Percentiles rank a stretch among this genome's conserved stretches.
phyloP scores from a whole-genome alignment of 2,329 filamentous ascomycete species.

The Aspergillus unguis region DNA sequence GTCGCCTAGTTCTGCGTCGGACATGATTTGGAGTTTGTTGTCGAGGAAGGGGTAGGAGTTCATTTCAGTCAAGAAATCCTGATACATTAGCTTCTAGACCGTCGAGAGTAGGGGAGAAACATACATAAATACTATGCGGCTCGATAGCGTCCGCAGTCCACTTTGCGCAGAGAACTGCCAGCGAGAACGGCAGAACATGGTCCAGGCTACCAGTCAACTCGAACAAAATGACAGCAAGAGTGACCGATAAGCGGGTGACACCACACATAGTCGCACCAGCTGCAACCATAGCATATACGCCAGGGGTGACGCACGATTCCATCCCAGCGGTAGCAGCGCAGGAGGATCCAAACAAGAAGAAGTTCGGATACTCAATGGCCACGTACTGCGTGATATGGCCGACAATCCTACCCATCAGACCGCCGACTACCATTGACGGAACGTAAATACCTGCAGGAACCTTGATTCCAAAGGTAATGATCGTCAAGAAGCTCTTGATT shows the following conservation, averaged over 20 bases:
- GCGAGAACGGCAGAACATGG: constrained; percentile 90
- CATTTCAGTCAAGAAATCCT: constrained; percentile 92
- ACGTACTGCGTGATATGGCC: constrained; percentile 82
- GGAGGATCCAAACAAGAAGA: constrained; percentile 64
- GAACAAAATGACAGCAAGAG: constrained; percentile 90
- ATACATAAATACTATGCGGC: constrained; percentile 84
- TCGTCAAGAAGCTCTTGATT: constrained; percentile 84
- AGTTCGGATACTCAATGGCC: constrained; percentile 69
- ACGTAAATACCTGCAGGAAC: constrained; percentile 96
- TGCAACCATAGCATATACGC: constrained; percentile 93
- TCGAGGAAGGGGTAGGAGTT: constrained; percentile 98
- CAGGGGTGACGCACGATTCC: constrained; percentile 85
- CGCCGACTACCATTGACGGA: constrained; percentile 97
- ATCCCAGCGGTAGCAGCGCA: constrained; percentile 67
- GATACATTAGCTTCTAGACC: constrained; percentile 19
- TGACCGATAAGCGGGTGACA: constrained; percentile 88
- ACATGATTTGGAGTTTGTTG: constrained; percentile 88
- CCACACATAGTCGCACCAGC: constrained; percentile 98
- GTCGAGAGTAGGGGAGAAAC: constrained; percentile 29
- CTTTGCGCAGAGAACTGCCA: constrained; percentile 91
- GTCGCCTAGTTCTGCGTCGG: constrained; percentile 82
- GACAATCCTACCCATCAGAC: constrained; percentile 81
- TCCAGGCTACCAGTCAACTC: constrained; percentile 93
- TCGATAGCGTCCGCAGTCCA: constrained; percentile 97
- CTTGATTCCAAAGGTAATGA: constrained; percentile 93